Evolutionary conservation across 179 eudicot species (phyloP), one percentile per base, ranked within the genome.

Genomic region (Pouteria campechiana): DNA sequence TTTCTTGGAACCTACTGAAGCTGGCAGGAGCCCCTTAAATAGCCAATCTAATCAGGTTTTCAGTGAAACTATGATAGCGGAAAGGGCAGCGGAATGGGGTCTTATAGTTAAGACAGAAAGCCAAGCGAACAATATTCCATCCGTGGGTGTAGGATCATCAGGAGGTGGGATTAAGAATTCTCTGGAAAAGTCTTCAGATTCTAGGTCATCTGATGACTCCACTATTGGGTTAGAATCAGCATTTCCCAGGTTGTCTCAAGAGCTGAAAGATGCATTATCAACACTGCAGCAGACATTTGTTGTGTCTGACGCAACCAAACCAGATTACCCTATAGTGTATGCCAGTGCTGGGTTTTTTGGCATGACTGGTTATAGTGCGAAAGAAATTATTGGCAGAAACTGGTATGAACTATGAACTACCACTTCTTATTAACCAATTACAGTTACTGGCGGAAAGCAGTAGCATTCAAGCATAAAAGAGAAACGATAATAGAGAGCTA

Each of bases 261-360:
- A 92, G 48, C 47, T 92, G 38, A 92, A 82, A 48, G 93, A 87
- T 24, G 99, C 96, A 23, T 48, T 92, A 48, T 66, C 92, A 0
- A 79, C 81, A 2, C 54, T 92, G 44, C 92, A 92, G 31, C 99
- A 92, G 48, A 92, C 99, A 0, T 92, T 92, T 69, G 99, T 92
- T 17, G 96, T 92, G 14, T 87, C 94, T 0, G 99, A 92, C 53
- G 99, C 99, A 16, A 77, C 96, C 11, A 86, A 82, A 55, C 93
- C 99, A 4, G 94, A 92, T 20, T 75, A 72, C 29, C 99, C 99
- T 1, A 87, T 92, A 3, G 29, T 92, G 55, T 92, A 82, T 58
- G 99, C 99, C 17, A 92, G 99, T 42, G 78, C 79, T 57, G 99
- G 99, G 4, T 92, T 92, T 23, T 92, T 79, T 49, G 68, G 70